A percentile compares a stretch with the other conserved stretches of the same genome.
phyloP scores from a whole-genome alignment of 2,329 filamentous ascomycete genomes.

The Trichoderma harzianum region DNA sequence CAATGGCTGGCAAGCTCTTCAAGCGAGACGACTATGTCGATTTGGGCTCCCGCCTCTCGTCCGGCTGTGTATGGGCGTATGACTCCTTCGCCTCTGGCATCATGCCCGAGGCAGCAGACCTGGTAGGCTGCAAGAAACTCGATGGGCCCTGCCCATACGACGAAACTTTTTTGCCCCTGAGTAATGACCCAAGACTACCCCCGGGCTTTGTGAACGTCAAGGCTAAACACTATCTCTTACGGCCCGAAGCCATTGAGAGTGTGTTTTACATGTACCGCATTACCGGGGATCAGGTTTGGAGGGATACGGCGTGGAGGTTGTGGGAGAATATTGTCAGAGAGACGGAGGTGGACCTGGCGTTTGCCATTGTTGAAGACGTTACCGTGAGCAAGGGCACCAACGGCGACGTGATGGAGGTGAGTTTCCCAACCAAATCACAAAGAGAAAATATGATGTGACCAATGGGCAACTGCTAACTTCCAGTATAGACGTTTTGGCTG shows the following conservation, averaged over 20 bases:
- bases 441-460: not conserved
- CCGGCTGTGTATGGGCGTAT: conserved; percentile 56
- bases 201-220: conserved; percentile 57
- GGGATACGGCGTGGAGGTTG: conserved; percentile 48
- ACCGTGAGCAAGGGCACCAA: conserved; percentile 30
- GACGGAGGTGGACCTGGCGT: conserved; percentile 43
- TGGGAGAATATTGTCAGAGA: conserved; percentile 41
- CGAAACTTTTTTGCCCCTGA: conserved; percentile 24
- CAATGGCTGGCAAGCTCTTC: conserved; percentile 62
- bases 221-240: conserved; percentile 42
- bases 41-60: conserved; percentile 46
- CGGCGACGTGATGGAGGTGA: conserved; percentile 61
- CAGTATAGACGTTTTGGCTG: conserved; percentile 63
- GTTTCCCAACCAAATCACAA: conserved; percentile 21
- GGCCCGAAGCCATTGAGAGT: conserved; percentile 52
- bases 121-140: conserved; percentile 36
- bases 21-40: conserved; percentile 44
- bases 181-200: conserved; percentile 30
- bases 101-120: conserved; percentile 50
- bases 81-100: conserved; percentile 47
- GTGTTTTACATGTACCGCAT: conserved; percentile 51
- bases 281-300: conserved; percentile 43
- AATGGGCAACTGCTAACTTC: not conserved
- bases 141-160: conserved; percentile 37
- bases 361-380: conserved; percentile 42